Base-by-base conservation (phyloP, 768 basidiomycete genomes). In the Dioszegia aurantiaca region DNA sequence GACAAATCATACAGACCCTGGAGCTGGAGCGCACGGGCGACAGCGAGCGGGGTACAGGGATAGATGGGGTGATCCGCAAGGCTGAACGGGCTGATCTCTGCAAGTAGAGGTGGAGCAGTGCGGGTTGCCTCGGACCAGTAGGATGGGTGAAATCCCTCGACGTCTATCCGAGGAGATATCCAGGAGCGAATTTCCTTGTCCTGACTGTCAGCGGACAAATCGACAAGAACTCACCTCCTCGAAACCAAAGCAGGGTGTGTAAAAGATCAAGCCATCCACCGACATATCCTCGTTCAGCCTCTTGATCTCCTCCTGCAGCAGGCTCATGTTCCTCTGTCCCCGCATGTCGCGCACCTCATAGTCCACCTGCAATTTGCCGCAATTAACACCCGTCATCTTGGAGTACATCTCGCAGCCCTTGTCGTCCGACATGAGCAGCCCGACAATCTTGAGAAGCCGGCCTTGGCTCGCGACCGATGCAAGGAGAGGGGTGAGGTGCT, bases 21-120 rank as follows among this genome's bases (percentile, higher is more conserved):
- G 3, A 60, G 39, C 40, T 67, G 58, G 11, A 67, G 56, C 3
- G 56, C 46, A 2, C 55, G 55, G 12, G 61, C 48, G 2, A 67
- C 62, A 6, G 62, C 65, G 4, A 63, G 53, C 0, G 65, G 62
- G 0, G 65, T 67, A 45, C 65, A 67, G 12, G 65, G 65, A 37
- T 62, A 62, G 10, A 57, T 52, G 3, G 54, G 37, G 10, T 30
- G 8, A 11, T 53, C 51, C 4, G 37, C 51, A 24, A 53, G 51
- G 21, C 26, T 4, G 3, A 23, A 28, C 4, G 37, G 1, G 30
- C 10, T 26, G 17, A 42, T 19, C 33, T 55, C 46, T 6, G 41
- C 17, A 3, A 55, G n/a, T 4, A 46, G 41, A 24, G 55, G 41
- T 12, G 59, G 33, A 8, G 55, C n/a, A 4, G 31, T n/a, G 17